Conservation (phyloP, 495 filamentous ascomycete genomes). For the Entonaema liquescens region DNA sequence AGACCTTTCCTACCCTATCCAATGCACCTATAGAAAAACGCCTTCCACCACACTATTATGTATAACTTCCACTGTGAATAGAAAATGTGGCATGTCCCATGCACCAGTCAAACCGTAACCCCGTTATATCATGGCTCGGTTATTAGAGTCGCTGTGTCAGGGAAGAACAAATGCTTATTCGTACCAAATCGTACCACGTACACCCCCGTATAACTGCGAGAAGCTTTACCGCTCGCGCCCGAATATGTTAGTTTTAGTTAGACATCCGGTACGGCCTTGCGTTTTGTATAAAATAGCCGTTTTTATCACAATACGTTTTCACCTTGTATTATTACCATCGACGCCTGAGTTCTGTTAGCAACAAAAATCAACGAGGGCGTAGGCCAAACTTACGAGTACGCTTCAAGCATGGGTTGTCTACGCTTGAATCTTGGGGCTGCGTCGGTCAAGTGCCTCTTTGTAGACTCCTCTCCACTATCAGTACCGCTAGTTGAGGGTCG, state of each 20-base stretch:
- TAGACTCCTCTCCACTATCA: conserved; percentile 26
- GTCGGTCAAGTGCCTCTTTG: conserved; percentile 39
- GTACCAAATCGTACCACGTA: not conserved
- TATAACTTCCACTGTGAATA: not conserved
- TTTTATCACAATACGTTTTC: not conserved
- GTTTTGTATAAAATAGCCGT: not conserved
- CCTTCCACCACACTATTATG: not conserved
- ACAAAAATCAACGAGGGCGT: not conserved
- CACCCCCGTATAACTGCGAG: not conserved
- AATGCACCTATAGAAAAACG: conserved; percentile 12
- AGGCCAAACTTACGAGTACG: conserved; percentile 50
- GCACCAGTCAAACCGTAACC: not conserved
- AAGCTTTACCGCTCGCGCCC: not conserved
- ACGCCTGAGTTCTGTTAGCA: conserved; percentile 37
- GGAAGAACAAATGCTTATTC: not conserved
- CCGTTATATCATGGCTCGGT: not conserved
- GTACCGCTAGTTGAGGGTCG: conserved; percentile 18
- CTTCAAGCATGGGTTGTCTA: conserved; percentile 50
- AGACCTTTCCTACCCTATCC: conserved; percentile 8
- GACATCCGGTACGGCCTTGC: not conserved
- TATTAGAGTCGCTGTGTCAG: not conserved
- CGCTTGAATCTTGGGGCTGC: conserved; percentile 38
- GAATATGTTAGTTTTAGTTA: not conserved
- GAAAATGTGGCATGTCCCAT: not conserved
- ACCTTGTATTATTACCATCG: conserved; percentile 38